These are phyloP conservation scores for Naganishia onofrii DNA, from an alignment of 768 basidiomycete genomes.

Conservation along the genomic window DNA sequence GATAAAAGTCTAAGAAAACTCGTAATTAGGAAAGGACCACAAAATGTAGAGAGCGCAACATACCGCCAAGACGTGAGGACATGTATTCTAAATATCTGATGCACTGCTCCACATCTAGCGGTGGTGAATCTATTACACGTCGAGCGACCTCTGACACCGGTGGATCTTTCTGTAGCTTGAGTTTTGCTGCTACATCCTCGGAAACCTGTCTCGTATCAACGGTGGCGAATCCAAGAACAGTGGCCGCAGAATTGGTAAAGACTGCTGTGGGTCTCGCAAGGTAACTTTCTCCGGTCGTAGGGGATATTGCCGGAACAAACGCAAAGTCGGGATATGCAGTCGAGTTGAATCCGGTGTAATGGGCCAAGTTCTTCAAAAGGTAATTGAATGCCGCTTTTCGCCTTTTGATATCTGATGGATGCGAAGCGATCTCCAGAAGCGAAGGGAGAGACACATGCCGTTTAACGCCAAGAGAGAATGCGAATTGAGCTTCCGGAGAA, in stretches of 20 bases:
- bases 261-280: constrained; percentile 69
- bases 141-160: constrained; percentile 62
- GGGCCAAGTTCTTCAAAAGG: constrained; percentile 69
- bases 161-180: constrained; percentile 71
- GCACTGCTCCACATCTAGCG: constrained; percentile 60
- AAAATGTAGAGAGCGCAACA: constrained; percentile 62
- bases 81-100: constrained; percentile 67
- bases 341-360: constrained; percentile 53
- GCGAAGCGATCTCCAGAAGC: constrained; percentile 68
- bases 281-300: constrained; percentile 55
- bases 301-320: constrained; percentile 72
- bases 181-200: constrained; percentile 61
- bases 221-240: constrained; percentile 71
- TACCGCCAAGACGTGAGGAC: constrained; percentile 64
- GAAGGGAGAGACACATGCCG: constrained; percentile 67
- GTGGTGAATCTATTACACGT: constrained; percentile 63
- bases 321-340: constrained; percentile 55
- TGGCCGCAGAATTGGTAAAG: constrained; percentile 66
- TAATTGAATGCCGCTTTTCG: constrained; percentile 72
- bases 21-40: no score
- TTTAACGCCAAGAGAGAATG: constrained; percentile 60
- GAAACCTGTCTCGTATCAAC: constrained; percentile 59
- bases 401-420: constrained; percentile 55
- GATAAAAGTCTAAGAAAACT: constrained; percentile 25
- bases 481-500: constrained; percentile 76